Percentiles rank a stretch among this genome's conserved stretches.
Conservation (phyloP, 192 early-diverging fungal species). For the Diversispora epigaea region DNA sequence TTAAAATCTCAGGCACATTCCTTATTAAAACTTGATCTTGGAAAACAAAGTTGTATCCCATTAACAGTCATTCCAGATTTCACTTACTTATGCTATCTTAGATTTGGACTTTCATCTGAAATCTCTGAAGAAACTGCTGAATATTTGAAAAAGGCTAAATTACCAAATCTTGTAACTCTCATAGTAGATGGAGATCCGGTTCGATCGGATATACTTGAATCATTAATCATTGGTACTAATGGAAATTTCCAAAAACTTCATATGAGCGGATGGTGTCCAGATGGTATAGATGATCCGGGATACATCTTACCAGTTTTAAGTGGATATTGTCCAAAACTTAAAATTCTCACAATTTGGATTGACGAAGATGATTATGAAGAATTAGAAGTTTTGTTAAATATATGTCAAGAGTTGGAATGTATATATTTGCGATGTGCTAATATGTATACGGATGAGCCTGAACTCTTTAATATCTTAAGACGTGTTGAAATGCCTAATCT, state of each 20-base stretch:
- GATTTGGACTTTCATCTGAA: background rate
- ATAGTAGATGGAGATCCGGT: background rate
- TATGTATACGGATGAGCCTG: background rate
- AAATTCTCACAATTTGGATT: background rate
- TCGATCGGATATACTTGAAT: background rate
- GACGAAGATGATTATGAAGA: background rate
- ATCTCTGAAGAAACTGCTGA: background rate
- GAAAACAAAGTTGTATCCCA: background rate
- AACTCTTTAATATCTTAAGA: background rate
- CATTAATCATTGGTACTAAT: background rate
- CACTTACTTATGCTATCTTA: background rate
- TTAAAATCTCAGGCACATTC: background rate
- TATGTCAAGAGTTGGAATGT: background rate
- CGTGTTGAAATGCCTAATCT: background rate
- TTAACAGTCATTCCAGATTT: background rate
- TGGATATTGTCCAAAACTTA: background rate
- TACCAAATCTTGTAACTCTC: background rate
- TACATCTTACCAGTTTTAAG: background rate
- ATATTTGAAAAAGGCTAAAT: background rate
- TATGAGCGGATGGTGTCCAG: background rate
- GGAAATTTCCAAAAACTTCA: background rate
- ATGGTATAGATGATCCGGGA: background rate
- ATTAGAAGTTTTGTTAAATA: background rate
- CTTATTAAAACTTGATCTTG: background rate
- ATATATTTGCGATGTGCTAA: background rate